phyloP scores from a whole-genome alignment of 2,329 filamentous ascomycete species.

The Zymoseptoria brevis region DNA sequence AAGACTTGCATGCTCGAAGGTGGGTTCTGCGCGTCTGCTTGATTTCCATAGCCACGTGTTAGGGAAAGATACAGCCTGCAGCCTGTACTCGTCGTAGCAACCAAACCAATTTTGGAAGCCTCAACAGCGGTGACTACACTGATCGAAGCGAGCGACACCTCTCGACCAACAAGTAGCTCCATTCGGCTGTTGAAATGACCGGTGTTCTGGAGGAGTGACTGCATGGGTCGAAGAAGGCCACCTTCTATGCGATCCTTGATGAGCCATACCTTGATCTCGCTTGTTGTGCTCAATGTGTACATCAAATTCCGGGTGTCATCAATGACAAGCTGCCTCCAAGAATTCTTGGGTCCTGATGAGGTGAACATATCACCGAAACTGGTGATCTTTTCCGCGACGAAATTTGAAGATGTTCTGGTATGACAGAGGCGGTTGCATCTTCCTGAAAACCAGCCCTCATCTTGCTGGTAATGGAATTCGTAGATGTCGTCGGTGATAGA shows the following conservation, averaged over 20 bases:
- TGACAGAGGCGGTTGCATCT: constrained; percentile 66
- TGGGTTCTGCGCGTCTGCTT: constrained; percentile 54
- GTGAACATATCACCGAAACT: constrained; percentile 19
- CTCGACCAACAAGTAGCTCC: constrained; percentile 59
- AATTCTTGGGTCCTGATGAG: constrained; percentile 43
- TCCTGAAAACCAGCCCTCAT: constrained; percentile 92
- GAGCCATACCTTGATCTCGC: constrained; percentile 85
- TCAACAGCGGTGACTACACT: constrained; percentile 74
- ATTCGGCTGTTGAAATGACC: constrained; percentile 72
- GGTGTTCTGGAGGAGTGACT: constrained; percentile 58
- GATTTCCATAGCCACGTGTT: constrained; percentile 61
- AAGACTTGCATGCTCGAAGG: constrained; percentile 97
- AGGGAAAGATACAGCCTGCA: constrained; percentile 89
- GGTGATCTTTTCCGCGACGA: constrained; percentile 35
- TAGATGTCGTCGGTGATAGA: constrained; percentile 76
- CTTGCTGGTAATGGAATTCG: constrained; percentile 92
- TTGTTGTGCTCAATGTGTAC: constrained; percentile 81
- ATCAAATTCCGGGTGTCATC: constrained; percentile 83
- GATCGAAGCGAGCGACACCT: constrained; percentile 71
- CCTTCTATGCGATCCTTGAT: constrained; percentile 56
- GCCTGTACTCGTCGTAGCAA: constrained; percentile 84
- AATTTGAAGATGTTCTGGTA: constrained; percentile 41
- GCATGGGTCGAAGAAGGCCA: constrained; percentile 48
- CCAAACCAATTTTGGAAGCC: constrained; percentile 74
- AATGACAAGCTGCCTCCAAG: constrained; percentile 70